Evolutionary conservation across 176 grass and related monocot species (phyloP).

Genomic region (Areca catechu): DNA sequence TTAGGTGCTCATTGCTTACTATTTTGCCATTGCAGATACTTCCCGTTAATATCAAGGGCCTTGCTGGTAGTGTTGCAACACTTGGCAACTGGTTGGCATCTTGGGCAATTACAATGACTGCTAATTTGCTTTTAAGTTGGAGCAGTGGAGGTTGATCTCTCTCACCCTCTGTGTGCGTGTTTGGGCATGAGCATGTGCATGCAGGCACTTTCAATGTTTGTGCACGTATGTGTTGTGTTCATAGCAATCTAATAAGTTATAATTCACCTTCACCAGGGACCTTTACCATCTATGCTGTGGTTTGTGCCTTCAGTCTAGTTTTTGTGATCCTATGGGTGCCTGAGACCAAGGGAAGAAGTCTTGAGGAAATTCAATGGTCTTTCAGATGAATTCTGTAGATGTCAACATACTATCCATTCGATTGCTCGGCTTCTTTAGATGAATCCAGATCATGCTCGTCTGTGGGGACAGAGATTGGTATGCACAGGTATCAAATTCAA

Average conservation of each 20-base stretch:
- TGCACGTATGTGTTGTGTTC: too few species aligned
- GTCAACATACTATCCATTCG: too few species aligned
- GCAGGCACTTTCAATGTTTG: too few species aligned
- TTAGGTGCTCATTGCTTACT: conserved; percentile 1
- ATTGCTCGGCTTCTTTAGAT: too few species aligned
- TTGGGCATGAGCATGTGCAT: too few species aligned
- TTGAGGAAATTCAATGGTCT: conserved; percentile 43
- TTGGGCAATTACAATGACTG: conserved; percentile 75
- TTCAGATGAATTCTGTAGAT: conserved; percentile 23
- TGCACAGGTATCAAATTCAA: too few species aligned
- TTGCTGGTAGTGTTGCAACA: conserved; percentile 74
- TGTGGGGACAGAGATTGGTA: too few species aligned
- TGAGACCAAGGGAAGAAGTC: conserved; percentile 53
- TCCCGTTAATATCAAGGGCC: conserved; percentile 75
- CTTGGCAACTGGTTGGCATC: conserved; percentile 92
- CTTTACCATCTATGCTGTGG: conserved; percentile 32
- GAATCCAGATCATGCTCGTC: too few species aligned
- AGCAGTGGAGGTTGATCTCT: conserved; percentile 62
- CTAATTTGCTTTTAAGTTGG: conserved; percentile 79
- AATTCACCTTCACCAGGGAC: conserved; percentile 20
- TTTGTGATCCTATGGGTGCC: conserved; percentile 53
- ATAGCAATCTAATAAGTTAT: neutral
- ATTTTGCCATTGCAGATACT: conserved; percentile 34
- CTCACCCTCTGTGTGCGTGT: neutral
- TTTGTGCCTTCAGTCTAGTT: conserved; percentile 26